Evolutionary conservation across 768 basidiomycete species (phyloP).

Genomic region (Boletus subcaerulescens): DNA sequence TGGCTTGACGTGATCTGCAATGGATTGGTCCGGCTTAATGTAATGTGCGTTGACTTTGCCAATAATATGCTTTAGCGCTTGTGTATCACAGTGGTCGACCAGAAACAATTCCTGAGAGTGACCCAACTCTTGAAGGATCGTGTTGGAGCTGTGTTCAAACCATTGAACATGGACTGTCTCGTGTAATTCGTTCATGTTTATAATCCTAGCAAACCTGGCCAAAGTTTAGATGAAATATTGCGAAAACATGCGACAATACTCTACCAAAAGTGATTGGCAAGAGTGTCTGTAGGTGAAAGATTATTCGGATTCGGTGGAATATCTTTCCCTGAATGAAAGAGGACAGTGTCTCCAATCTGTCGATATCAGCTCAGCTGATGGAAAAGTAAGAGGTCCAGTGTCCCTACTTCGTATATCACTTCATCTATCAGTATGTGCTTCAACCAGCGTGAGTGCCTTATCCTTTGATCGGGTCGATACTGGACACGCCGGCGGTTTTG

Average conservation of each 20-base stretch:
- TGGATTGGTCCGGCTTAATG: constrained; percentile 20
- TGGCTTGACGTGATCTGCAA: constrained; percentile 22
- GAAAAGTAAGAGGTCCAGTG: not conserved
- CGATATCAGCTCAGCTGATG: not conserved
- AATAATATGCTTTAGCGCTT: constrained; percentile 40
- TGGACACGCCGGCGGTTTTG: constrained; percentile 12
- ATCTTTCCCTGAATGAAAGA: constrained; percentile 44
- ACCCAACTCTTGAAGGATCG: constrained; percentile 56
- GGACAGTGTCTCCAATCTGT: constrained; percentile 62
- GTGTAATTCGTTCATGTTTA: constrained; percentile 45
- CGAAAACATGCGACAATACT: not conserved
- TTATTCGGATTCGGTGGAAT: constrained; percentile 35
- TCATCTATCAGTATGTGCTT: constrained; percentile 43
- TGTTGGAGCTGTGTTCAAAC: constrained; percentile 68
- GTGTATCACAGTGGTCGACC: constrained; percentile 48
- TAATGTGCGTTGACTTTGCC: constrained; percentile 49
- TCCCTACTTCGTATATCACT: constrained; percentile 42
- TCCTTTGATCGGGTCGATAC: constrained; percentile 32
- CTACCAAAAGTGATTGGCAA: constrained; percentile 68
- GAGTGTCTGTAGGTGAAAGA: constrained; percentile 36
- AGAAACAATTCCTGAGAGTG: constrained; percentile 67
- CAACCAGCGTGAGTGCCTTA: constrained; percentile 36
- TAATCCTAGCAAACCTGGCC: constrained; percentile 65
- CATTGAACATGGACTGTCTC: constrained; percentile 64
- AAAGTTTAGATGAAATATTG: not conserved